phyloP scores from a whole-genome alignment of 306 rosid species.

The Prunus campanulata region DNA sequence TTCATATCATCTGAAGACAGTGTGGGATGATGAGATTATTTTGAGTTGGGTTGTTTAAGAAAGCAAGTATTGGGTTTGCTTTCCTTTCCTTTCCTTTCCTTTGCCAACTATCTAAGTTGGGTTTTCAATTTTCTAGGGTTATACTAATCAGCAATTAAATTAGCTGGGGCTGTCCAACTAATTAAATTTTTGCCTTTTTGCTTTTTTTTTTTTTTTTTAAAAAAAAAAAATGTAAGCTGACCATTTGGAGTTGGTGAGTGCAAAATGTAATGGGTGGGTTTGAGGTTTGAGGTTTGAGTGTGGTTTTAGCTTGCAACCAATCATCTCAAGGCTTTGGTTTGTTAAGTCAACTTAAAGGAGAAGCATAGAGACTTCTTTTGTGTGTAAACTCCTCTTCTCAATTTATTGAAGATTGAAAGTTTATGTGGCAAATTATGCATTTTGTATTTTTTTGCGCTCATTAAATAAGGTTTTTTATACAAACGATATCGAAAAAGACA shows the following conservation, averaged over 20 bases:
- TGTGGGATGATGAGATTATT: conserved; percentile 7
- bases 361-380: conserved; percentile 32
- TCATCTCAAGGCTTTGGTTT: conserved; percentile 13
- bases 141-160: conserved; percentile 37
- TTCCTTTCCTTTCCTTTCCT: background rate
- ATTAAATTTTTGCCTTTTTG: conserved; percentile 24
- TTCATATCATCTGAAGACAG: conserved; percentile 2
- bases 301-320: conserved; percentile 10
- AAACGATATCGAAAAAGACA: too few species aligned
- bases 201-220: background rate
- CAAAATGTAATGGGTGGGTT: conserved; percentile 44
- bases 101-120: conserved; percentile 33
- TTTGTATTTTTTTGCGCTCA: too few species aligned
- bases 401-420: background rate
- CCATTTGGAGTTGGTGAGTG: conserved; percentile 55
- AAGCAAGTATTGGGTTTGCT: conserved; percentile 31
- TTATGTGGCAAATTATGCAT: background rate
- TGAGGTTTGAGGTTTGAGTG: conserved; percentile 31
- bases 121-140: conserved; percentile 44
- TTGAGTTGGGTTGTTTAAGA: conserved; percentile 43
- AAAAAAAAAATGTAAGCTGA: conserved; percentile 32
- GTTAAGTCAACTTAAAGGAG: conserved; percentile 33
- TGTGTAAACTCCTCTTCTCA: conserved; percentile 24
- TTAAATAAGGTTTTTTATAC: too few species aligned
- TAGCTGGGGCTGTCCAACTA: conserved; percentile 47